Percentiles rank a stretch among this genome's conserved stretches.
Conservation (phyloP, 257 asterid genomes). For the Solanum ossicruentum region DNA sequence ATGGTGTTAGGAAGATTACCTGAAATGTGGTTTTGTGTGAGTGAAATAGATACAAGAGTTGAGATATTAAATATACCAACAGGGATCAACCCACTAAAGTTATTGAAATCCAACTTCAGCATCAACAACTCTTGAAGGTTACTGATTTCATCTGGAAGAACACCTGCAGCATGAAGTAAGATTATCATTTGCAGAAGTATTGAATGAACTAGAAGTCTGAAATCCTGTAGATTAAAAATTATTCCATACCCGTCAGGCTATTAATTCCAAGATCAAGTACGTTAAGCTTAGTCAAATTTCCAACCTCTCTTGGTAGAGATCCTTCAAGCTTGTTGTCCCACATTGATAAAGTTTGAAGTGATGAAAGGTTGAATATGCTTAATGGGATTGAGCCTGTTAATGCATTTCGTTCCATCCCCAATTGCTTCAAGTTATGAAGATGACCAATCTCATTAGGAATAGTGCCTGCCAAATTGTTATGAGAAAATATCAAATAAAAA, state of each 20-base stretch:
- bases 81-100: slow-evolving; percentile 13
- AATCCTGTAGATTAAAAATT: no score
- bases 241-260: slow-evolving; percentile 10
- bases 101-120: slow-evolving; percentile 5
- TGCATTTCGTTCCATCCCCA: background rate
- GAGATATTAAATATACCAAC: slow-evolving; percentile 10
- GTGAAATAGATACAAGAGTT: slow-evolving; percentile 4
- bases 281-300: slow-evolving; percentile 12
- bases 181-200: background rate
- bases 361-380: slow-evolving; percentile 10
- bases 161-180: slow-evolving; percentile 2
- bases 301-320: slow-evolving; percentile 19
- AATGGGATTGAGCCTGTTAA: slow-evolving; percentile 10
- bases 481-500: background rate
- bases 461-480: background rate
- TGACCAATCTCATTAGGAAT: background rate
- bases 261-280: slow-evolving; percentile 11
- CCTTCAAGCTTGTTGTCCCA: slow-evolving; percentile 13
- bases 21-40: slow-evolving; percentile 11
- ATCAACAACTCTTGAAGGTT: slow-evolving; percentile 4
- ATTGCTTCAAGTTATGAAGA: background rate
- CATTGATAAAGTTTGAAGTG: slow-evolving; percentile 12
- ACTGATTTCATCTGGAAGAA: slow-evolving; percentile 18
- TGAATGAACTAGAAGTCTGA: background rate
- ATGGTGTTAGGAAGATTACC: slow-evolving; percentile 14